A percentile compares a stretch with the other conserved stretches of the same genome.
Evolutionary conservation across 1,284 basidiomycete genomes (phyloP).

Genomic region (Malassezia dermatis): DNA sequence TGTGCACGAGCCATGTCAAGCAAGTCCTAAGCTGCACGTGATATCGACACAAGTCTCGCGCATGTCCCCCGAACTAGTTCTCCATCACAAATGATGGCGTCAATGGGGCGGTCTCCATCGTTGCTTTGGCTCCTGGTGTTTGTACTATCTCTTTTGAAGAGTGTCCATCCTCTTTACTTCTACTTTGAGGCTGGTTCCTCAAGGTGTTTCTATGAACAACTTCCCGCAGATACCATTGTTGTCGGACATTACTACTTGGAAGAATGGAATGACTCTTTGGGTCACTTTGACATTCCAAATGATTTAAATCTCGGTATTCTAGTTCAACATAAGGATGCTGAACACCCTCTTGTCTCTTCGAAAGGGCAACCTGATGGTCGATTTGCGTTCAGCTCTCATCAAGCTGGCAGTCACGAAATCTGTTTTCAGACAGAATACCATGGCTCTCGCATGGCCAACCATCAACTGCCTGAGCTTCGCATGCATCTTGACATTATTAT

Average conservation of each 20-base stretch:
- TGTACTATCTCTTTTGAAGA: not conserved
- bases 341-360: slow-evolving; percentile 58
- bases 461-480: slow-evolving; percentile 74
- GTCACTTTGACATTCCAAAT: slow-evolving; percentile 63
- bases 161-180: slow-evolving; percentile 46
- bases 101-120: not conserved
- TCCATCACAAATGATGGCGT: slow-evolving; percentile 1
- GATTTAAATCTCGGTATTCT: slow-evolving; percentile 79
- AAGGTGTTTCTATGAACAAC: slow-evolving; percentile 85
- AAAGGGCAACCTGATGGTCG: slow-evolving; percentile 76
- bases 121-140: slow-evolving; percentile 9
- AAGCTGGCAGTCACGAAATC: slow-evolving; percentile 90
- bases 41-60: not conserved
- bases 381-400: slow-evolving; percentile 95
- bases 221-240: slow-evolving; percentile 91
- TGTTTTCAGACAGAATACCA: slow-evolving; percentile 70
- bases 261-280: slow-evolving; percentile 69
- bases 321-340: slow-evolving; percentile 54
- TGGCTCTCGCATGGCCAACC: slow-evolving; percentile 36
- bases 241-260: slow-evolving; percentile 66
- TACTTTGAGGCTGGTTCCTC: slow-evolving; percentile 49
- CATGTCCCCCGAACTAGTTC: not conserved
- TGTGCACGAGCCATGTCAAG: slow-evolving; percentile 6
- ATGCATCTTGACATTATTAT: slow-evolving; percentile 89
- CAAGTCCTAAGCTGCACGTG: not conserved